Percentiles rank a stretch among this genome's conserved stretches.
These are phyloP conservation scores for Sicyos edulis DNA, from an alignment of 306 rosid species.

Conservation along the genomic window DNA sequence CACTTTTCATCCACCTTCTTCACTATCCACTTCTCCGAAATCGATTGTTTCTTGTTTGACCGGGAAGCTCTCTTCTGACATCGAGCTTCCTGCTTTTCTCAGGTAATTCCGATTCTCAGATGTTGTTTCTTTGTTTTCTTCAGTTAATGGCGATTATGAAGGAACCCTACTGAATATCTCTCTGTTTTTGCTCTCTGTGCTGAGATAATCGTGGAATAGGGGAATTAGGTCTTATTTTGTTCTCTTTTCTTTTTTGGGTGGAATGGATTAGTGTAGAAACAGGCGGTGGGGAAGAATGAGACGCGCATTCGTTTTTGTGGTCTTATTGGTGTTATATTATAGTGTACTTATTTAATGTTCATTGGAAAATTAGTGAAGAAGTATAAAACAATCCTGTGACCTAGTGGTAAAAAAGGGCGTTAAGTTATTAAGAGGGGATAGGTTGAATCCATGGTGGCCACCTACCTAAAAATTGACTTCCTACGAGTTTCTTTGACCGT, in stretches of 20 bases:
- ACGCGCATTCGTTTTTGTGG: neutral
- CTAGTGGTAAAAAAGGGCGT: too few species aligned
- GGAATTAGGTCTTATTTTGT: neutral
- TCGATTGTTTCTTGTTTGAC: constrained; percentile 30
- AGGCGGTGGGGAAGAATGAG: neutral
- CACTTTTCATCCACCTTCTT: constrained; percentile 33
- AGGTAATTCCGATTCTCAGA: constrained; percentile 27
- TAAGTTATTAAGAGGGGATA: too few species aligned
- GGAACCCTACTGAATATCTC: neutral
- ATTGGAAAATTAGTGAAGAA: neutral
- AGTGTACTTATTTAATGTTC: neutral
- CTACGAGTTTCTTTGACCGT: too few species aligned
- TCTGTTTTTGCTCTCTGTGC: constrained; percentile 16
- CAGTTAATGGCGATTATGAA: neutral
- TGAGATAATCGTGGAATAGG: neutral
- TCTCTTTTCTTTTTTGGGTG: neutral
- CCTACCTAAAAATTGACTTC: too few species aligned
- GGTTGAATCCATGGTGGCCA: too few species aligned
- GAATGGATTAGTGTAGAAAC: neutral
- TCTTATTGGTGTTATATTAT: neutral
- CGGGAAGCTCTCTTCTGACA: constrained; percentile 31
- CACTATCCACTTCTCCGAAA: constrained; percentile 36
- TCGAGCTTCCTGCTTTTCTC: constrained; percentile 25
- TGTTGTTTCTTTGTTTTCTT: neutral
- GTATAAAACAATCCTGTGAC: too few species aligned